Conservation (phyloP, 495 filamentous ascomycete species). For the Neurospora sp. region DNA sequence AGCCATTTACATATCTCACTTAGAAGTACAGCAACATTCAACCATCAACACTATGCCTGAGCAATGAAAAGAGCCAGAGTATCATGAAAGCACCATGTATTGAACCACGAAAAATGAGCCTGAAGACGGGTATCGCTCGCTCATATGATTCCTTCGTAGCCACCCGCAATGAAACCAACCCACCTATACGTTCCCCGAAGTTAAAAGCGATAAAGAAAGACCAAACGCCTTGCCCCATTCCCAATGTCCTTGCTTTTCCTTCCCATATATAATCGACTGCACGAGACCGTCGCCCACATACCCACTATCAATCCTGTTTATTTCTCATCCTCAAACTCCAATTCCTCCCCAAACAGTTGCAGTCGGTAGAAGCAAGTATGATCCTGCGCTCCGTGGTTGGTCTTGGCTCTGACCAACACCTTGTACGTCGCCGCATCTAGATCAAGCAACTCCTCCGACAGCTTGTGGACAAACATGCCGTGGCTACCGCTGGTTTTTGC, state of each 20-base stretch:
- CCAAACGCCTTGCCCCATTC: background rate
- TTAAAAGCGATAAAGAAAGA: background rate
- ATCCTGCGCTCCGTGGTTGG: constrained; percentile 41
- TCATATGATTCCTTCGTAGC: background rate
- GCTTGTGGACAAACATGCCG: constrained; percentile 38
- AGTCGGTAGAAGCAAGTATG: constrained; percentile 56
- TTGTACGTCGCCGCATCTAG: constrained; percentile 26
- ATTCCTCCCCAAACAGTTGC: constrained; percentile 39
- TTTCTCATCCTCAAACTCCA: background rate
- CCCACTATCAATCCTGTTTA: background rate
- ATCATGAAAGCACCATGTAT: background rate
- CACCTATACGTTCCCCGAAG: background rate
- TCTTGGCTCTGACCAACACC: constrained; percentile 39
- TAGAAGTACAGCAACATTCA: background rate
- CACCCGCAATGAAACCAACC: background rate
- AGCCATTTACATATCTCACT: background rate
- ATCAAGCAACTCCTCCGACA: constrained; percentile 30
- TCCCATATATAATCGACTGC: background rate
- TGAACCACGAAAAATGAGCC: background rate
- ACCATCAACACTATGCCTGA: background rate
- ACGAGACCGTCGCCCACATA: background rate
- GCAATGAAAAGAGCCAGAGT: background rate
- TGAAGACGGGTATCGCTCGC: background rate
- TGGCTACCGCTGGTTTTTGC: background rate
- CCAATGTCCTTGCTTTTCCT: background rate